phyloP scores from a whole-genome alignment of 495 filamentous ascomycete species.

The Penicillium mononematosum region DNA sequence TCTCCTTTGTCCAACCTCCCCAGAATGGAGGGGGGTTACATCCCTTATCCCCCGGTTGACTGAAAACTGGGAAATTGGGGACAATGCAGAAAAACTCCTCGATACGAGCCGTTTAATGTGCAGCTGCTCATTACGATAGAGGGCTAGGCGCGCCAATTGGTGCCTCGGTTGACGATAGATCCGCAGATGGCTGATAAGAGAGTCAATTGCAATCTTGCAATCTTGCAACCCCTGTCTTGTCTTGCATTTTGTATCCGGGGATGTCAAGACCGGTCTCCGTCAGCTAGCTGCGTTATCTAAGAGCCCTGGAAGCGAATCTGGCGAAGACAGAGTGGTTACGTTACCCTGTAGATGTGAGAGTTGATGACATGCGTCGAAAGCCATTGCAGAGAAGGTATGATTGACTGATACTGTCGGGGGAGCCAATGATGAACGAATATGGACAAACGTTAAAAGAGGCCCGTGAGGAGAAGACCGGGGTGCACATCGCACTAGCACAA shows the following conservation, averaged over 20 bases:
- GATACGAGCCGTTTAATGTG: conserved; percentile 3
- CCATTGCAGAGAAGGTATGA: not conserved
- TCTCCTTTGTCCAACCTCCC: not conserved
- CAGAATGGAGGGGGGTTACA: not conserved
- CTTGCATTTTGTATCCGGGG: not conserved
- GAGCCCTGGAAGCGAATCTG: not conserved
- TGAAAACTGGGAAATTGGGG: not conserved
- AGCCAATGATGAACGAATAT: conserved; percentile 10
- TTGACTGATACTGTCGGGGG: not conserved
- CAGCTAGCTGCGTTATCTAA: conserved; percentile 3
- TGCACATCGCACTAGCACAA: not conserved
- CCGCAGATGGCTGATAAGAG: conserved; percentile 5
- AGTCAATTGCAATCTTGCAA: conserved; percentile 1
- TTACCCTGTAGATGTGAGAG: conserved; percentile 3
- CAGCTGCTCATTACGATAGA: not conserved
- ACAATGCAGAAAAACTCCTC: not conserved
- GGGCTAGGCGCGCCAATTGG: not conserved
- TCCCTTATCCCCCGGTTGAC: not conserved
- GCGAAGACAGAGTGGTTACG: not conserved
- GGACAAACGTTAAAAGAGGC: conserved; percentile 13
- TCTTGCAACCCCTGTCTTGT: not conserved
- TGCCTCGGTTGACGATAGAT: not conserved
- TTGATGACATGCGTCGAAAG: not conserved
- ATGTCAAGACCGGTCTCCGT: not conserved
- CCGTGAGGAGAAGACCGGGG: conserved; percentile 4